A percentile compares a stretch with the other conserved stretches of the same genome.
These are phyloP conservation scores for Saitoella complicata DNA, from an alignment of 805 yeast genomes.

Conservation along the genomic window DNA sequence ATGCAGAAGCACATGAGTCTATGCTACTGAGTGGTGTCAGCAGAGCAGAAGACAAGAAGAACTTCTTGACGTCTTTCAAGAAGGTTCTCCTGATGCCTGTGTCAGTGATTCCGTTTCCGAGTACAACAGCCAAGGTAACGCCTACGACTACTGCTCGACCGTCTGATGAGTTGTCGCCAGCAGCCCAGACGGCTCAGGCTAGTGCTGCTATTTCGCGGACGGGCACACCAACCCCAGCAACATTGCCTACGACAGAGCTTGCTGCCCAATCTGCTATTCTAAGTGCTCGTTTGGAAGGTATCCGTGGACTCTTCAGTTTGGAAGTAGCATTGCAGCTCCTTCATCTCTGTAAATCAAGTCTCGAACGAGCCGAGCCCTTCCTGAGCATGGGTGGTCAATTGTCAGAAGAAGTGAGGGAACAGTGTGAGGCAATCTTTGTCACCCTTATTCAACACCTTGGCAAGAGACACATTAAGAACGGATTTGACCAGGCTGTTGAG, in stretches of 20 bases:
- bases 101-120: slow-evolving; percentile 7
- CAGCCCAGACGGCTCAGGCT: too few species aligned
- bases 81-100: slow-evolving; percentile 29
- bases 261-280: slow-evolving; percentile 71
- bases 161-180: too few species aligned
- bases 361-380: slow-evolving; percentile 42
- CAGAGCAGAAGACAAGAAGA: slow-evolving; percentile 29
- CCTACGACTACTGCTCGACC: too few species aligned
- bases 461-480: slow-evolving; percentile 60
- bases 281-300: slow-evolving; percentile 54
- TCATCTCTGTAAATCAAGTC: slow-evolving; percentile 47
- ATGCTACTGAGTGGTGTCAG: slow-evolving; percentile 32
- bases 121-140: too few species aligned
- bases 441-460: slow-evolving; percentile 48
- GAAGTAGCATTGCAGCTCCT: slow-evolving; percentile 61
- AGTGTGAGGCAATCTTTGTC: slow-evolving; percentile 50
- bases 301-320: slow-evolving; percentile 62
- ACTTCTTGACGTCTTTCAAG: slow-evolving; percentile 35
- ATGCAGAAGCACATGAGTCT: slow-evolving; percentile 34
- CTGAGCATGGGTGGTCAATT: slow-evolving; percentile 21
- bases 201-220: not conserved
- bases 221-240: slow-evolving; percentile 3
- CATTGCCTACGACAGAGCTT: slow-evolving; percentile 38
- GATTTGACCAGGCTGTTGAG: slow-evolving; percentile 65
- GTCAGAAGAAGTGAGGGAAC: slow-evolving; percentile 25